Base-by-base conservation (phyloP, 768 basidiomycete species). In the Neoboletus magnificus region DNA sequence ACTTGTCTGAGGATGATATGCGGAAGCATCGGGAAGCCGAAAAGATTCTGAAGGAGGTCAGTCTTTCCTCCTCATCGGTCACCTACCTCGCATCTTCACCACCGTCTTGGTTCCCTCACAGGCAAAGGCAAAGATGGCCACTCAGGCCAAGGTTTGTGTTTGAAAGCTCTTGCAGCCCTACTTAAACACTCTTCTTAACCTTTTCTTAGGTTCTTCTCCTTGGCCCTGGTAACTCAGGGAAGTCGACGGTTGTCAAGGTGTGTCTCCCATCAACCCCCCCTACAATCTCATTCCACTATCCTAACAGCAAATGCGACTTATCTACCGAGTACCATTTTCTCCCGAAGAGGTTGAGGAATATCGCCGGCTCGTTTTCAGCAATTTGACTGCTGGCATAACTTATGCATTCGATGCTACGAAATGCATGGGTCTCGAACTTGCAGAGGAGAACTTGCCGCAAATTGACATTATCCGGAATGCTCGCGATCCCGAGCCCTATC, bases 141-240 rank as follows among this genome's bases (percentile, higher is more conserved):
- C 71, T 45, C 89, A 91, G 68, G 89, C 91, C 74, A 91, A 92
- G 82, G 89, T 88, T 2, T 18, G 57, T 40, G 71, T 62, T 42
- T 2, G n/a, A n/a, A 27, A 16, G 7, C 29, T 15, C 2, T 35
- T 22, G 41, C 29, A 20, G 45, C 25, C 42, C 16, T 32, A 11
- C 15, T 15, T 3, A 16, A 40, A n/a, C 22, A 2, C 12, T 5
- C 12, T 32, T 41, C 35, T 25, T 46, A 8, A 37, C 41, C 25
- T 18, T 39, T 39, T 23, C 36, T 54, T 20, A 94, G 88, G 86
- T 97, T 16, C 78, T 98, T 48, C 79, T 98, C 25, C 79, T 98
- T 37, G 94, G 94, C 41, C 94, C 94, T 41, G 94, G 94, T 29
- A 94, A 96, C 68, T 91, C 88, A 32, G 94, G 94, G 23, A 98